phyloP scores from a whole-genome alignment of 2,329 filamentous ascomycete genomes.

The Phaeophleospora eucalypticola region DNA sequence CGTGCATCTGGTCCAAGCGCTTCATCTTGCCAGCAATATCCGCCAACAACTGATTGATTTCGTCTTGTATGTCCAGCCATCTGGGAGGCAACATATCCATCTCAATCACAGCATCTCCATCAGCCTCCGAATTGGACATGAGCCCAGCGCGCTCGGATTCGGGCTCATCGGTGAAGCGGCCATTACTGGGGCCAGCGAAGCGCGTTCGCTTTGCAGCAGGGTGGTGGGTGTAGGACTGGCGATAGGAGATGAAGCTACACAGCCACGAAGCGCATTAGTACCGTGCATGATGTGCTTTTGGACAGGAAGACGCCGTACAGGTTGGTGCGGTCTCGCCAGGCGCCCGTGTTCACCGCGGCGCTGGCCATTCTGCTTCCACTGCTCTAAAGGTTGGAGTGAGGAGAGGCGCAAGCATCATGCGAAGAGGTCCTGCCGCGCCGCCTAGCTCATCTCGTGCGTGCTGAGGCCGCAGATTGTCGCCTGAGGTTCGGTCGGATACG shows the following conservation, averaged over 20 bases:
- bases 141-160: slow-evolving; percentile 68
- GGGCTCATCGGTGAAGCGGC: slow-evolving; percentile 43
- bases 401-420: slow-evolving; percentile 13
- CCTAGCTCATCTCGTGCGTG: background rate
- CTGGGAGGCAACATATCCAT: slow-evolving; percentile 95
- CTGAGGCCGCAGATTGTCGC: slow-evolving; percentile 1
- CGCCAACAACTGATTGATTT: slow-evolving; percentile 77
- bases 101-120: slow-evolving; percentile 93
- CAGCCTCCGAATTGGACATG: slow-evolving; percentile 66
- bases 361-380: slow-evolving; percentile 16
- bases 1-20: slow-evolving; percentile 84
- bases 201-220: slow-evolving; percentile 70
- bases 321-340: slow-evolving; percentile 96
- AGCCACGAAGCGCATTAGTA: slow-evolving; percentile 7
- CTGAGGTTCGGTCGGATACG: background rate
- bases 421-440: background rate
- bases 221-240: slow-evolving; percentile 95
- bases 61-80: slow-evolving; percentile 93
- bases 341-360: slow-evolving; percentile 36
- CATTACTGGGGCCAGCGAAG: slow-evolving; percentile 46
- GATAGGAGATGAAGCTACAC: slow-evolving; percentile 91
- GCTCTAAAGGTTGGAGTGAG: background rate
- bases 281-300: background rate
- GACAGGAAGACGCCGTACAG: slow-evolving; percentile 58
- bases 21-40: slow-evolving; percentile 79